phyloP scores from a whole-genome alignment of 371 early-diverging fungal genomes.

The Funneliformis caledonium region DNA sequence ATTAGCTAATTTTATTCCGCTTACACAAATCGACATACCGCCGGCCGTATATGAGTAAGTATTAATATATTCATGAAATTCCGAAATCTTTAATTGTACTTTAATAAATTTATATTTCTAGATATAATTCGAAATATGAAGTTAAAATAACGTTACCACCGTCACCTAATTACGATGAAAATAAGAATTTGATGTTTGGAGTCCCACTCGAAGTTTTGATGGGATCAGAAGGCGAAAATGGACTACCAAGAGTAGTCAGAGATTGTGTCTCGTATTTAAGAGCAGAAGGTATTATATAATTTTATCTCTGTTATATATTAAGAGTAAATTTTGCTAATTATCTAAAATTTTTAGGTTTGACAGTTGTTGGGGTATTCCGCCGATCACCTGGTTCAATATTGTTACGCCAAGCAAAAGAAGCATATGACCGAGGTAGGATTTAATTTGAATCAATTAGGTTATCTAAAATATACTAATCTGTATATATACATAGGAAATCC shows the following conservation, averaged over 20 bases:
- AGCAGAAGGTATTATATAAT: slow-evolving; percentile 48
- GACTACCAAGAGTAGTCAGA: slow-evolving; percentile 62
- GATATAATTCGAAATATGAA: slow-evolving; percentile 52
- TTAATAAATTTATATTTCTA: slow-evolving; percentile 14
- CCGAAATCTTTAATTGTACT: background rate
- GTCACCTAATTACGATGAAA: slow-evolving; percentile 37
- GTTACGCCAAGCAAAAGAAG: slow-evolving; percentile 66
- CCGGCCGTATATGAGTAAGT: slow-evolving; percentile 75
- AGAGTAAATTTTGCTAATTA: background rate
- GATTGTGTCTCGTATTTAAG: slow-evolving; percentile 62
- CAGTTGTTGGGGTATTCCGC: slow-evolving; percentile 88
- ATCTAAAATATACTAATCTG: background rate
- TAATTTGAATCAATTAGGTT: background rate
- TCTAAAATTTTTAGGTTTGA: slow-evolving; percentile 59
- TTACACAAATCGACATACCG: slow-evolving; percentile 80
- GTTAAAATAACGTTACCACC: slow-evolving; percentile 47
- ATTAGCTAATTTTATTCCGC: slow-evolving; percentile 68
- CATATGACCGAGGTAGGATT: slow-evolving; percentile 65
- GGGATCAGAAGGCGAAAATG: slow-evolving; percentile 66
- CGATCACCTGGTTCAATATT: slow-evolving; percentile 74
- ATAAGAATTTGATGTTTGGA: slow-evolving; percentile 57
- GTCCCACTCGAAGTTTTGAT: slow-evolving; percentile 65
- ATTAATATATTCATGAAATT: slow-evolving; percentile 10
- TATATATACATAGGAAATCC: slow-evolving; percentile 46
- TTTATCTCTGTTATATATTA: background rate